Conservation (phyloP, 1,284 basidiomycete genomes). For the Mrakiaceae sp. region DNA sequence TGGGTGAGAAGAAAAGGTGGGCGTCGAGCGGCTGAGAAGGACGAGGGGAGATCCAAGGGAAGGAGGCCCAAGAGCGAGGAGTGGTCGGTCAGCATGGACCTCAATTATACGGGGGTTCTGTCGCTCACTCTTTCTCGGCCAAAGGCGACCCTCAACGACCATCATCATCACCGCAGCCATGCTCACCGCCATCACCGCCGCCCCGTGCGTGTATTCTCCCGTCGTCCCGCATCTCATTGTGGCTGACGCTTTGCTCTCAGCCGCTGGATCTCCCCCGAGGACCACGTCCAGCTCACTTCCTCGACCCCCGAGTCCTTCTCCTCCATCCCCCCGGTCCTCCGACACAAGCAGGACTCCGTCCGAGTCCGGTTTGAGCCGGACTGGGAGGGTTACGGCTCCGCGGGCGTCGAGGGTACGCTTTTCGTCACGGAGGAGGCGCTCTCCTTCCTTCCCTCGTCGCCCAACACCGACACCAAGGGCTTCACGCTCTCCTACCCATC, state of each 20-base stretch:
- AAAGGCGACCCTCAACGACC: not conserved
- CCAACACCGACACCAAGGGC: slow-evolving; percentile 33
- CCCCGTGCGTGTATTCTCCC: slow-evolving; percentile 9
- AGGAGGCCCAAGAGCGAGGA: too few relatives aligned
- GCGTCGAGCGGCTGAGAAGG: not conserved
- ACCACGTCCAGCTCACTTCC: slow-evolving; percentile 51
- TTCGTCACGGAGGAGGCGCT: slow-evolving; percentile 77
- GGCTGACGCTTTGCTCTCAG: not conserved
- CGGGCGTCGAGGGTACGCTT: slow-evolving; percentile 51
- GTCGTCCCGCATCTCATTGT: not conserved
- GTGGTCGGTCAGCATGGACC: not conserved
- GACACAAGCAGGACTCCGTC: slow-evolving; percentile 58
- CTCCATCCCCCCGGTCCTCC: slow-evolving; percentile 66
- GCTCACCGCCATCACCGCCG: slow-evolving; percentile 21
- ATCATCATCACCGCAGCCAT: slow-evolving; percentile 16
- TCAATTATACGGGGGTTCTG: not conserved
- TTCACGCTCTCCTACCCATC: slow-evolving; percentile 71
- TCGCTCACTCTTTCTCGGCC: too few relatives aligned
- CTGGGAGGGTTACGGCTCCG: slow-evolving; percentile 44
- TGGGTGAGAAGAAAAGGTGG: too few relatives aligned
- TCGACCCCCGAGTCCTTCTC: slow-evolving; percentile 69
- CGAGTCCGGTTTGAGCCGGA: slow-evolving; percentile 55
- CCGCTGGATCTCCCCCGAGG: slow-evolving; percentile 46
- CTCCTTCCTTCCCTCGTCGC: slow-evolving; percentile 55
- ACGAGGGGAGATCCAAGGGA: not conserved